These are phyloP conservation scores for Ceratocystis cacaofunesta DNA, from an alignment of 2,329 filamentous ascomycete genomes.

Conservation along the genomic window DNA sequence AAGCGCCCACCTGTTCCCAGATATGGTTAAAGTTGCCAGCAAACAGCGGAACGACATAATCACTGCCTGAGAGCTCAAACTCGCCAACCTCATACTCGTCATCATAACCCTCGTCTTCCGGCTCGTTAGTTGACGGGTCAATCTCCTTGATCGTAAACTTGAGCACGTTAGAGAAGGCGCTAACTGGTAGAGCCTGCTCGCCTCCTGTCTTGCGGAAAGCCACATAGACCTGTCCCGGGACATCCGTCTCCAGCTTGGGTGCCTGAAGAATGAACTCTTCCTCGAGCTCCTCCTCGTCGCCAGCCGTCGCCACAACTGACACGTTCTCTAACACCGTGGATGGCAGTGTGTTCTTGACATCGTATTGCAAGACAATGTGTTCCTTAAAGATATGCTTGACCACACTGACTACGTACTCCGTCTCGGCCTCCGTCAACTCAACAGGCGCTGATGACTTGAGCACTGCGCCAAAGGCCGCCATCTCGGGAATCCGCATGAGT, in stretches of 20 bases:
- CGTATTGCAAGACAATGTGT: conserved; percentile 87
- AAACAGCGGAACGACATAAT: conserved; percentile 88
- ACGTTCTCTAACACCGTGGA: conserved; percentile 85
- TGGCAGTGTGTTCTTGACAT: conserved; percentile 92
- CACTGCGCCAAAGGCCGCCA: conserved; percentile 75
- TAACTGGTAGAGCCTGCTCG: conserved; percentile 59
- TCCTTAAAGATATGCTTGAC: conserved; percentile 98
- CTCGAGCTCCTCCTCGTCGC: conserved; percentile 68
- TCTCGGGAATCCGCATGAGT: conserved; percentile 75
- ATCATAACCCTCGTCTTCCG: conserved; percentile 84
- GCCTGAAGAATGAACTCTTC: conserved; percentile 91
- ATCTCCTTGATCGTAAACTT: conserved; percentile 98
- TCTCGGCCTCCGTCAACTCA: conserved; percentile 92
- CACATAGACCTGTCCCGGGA: conserved; percentile 87
- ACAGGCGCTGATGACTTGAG: conserved; percentile 80
- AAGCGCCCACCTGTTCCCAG: conserved; percentile 84
- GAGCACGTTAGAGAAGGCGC: conserved; percentile 78
- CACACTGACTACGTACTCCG: conserved; percentile 85
- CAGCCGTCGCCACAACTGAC: conserved; percentile 63
- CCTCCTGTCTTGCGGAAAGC: conserved; percentile 76
- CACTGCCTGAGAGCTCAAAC: conserved; percentile 76
- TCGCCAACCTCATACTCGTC: conserved; percentile 97
- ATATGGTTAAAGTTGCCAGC: conserved; percentile 90
- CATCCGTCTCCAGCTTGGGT: conserved; percentile 65
- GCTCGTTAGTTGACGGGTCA: conserved; percentile 82